phyloP scores from a whole-genome alignment of 345 rosid species.

The Populus ilicifolia region DNA sequence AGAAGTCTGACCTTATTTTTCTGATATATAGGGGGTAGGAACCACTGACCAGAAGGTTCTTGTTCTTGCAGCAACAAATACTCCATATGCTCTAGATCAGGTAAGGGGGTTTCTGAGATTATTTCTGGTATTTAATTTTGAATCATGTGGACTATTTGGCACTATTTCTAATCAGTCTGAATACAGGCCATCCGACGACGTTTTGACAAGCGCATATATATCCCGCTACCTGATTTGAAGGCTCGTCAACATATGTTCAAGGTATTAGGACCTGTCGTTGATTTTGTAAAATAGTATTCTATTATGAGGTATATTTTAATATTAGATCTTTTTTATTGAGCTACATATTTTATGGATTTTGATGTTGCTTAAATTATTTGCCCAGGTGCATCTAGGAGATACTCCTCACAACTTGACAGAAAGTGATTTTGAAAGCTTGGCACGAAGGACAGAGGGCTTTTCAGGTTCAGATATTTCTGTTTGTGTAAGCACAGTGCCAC shows the following conservation, averaged over 20 bases:
- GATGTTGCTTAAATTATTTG: slow-evolving; percentile 13
- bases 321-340: not conserved
- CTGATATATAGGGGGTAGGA: slow-evolving; percentile 69
- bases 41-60: slow-evolving; percentile 88
- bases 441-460: slow-evolving; percentile 75
- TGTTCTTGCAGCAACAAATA: slow-evolving; percentile 91
- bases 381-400: slow-evolving; percentile 90
- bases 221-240: slow-evolving; percentile 88
- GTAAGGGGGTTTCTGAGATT: slow-evolving; percentile 23
- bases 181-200: slow-evolving; percentile 86
- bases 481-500: slow-evolving; percentile 56
- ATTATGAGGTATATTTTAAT: not conserved
- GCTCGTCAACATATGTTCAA: slow-evolving; percentile 95
- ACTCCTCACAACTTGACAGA: slow-evolving; percentile 87
- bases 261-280: slow-evolving; percentile 32
- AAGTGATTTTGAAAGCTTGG: slow-evolving; percentile 81
- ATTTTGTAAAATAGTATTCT: not conserved
- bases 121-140: slow-evolving; percentile 13
- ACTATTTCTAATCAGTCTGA: slow-evolving; percentile 27
- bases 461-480: slow-evolving; percentile 94
- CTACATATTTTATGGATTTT: not conserved
- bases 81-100: slow-evolving; percentile 95
- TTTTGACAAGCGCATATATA: slow-evolving; percentile 93
- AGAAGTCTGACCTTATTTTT: not conserved
- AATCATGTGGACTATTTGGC: not conserved